Base-by-base conservation (phyloP, 192 early-diverging fungal genomes). In the Chytriomyces confervae region DNA sequence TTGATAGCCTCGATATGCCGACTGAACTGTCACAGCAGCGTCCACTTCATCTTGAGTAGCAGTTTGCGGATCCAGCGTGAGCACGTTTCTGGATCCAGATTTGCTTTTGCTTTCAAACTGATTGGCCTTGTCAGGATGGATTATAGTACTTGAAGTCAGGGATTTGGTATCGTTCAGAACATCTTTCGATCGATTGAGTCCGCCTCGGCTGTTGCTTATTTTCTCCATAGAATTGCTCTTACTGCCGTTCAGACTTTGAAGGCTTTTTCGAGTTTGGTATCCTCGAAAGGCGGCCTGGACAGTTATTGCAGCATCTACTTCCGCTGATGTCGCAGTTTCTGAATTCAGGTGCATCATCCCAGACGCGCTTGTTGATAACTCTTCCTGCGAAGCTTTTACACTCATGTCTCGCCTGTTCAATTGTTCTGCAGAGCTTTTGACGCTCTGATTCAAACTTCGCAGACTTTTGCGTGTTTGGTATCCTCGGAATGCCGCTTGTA, bases 391-490 rank as follows among this genome's bases (percentile, higher is more conserved):
- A 36, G 36, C 1, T 36, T 36, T 36, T 4, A 36, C 1, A 36
- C 36, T 36, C 1, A 4, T 1, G 36, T 36, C 36, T 2, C 36
- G 36, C 36, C 36, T 36, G 36, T 36, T 36, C 16, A 57, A 13
- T n/a, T 20, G 53, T 1, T 57, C 53, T 5, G 1, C 53, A 57
- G 53, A 57, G 53, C 3, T 57, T 57, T 57, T 57, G 53, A 57
- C 53, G 53, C 53, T 57, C 13, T 20, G 13, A 57, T 57, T 57
- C 5, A 57, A 57, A 20, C 53, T 57, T 57, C 20, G 13, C 16
- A 57, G 53, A 57, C 16, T 57, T 57, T 57, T 57, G 53, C 53
- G 53, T n/a, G 53, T 57, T 57, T 57, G 53, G 2, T 57, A 57
- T n/a, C 53, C 53, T 57, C 53, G 0, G 53, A 57, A 57, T 20